These are phyloP conservation scores for Cornus suecica DNA, from an alignment of 148 eudicot genomes.

Conservation along the genomic window DNA sequence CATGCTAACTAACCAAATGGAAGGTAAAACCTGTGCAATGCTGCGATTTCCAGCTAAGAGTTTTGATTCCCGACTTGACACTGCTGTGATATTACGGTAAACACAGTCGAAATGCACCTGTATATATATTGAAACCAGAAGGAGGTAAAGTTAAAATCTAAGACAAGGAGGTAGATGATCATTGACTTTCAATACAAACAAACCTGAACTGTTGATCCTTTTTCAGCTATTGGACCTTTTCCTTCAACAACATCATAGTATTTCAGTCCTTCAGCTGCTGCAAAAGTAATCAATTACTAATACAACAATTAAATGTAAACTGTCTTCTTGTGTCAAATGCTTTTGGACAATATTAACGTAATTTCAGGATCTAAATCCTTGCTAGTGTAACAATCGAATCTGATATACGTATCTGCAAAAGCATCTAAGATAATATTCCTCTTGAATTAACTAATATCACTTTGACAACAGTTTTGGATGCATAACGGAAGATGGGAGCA, in stretches of 20 bases:
- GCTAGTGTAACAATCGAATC: neutral
- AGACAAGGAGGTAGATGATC: neutral
- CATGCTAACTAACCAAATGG: neutral
- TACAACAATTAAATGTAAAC: neutral
- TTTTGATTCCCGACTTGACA: constrained; percentile 98
- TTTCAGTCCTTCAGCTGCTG: constrained; percentile 89
- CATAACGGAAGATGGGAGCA: too few relatives aligned
- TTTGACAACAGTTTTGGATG: neutral
- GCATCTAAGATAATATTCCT: neutral
- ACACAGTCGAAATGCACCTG: constrained; percentile 97
- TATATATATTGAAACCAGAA: constrained; percentile 13
- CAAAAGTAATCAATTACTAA: constrained; percentile 15
- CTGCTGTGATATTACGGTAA: constrained; percentile 78
- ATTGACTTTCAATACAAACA: constrained; percentile 12
- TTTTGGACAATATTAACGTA: neutral
- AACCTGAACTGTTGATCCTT: constrained; percentile 88
- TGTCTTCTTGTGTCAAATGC: neutral
- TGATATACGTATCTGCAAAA: neutral
- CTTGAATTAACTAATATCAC: neutral
- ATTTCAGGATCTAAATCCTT: neutral
- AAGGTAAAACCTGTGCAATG: constrained; percentile 74
- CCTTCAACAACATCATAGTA: constrained; percentile 85
- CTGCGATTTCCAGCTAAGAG: constrained; percentile 92
- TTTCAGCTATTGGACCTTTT: constrained; percentile 75
- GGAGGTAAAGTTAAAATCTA: constrained; percentile 15